A percentile compares a stretch with the other conserved stretches of the same genome.
Conservation (phyloP, 2,329 filamentous ascomycete genomes). For the Aspergillus neotritici region DNA sequence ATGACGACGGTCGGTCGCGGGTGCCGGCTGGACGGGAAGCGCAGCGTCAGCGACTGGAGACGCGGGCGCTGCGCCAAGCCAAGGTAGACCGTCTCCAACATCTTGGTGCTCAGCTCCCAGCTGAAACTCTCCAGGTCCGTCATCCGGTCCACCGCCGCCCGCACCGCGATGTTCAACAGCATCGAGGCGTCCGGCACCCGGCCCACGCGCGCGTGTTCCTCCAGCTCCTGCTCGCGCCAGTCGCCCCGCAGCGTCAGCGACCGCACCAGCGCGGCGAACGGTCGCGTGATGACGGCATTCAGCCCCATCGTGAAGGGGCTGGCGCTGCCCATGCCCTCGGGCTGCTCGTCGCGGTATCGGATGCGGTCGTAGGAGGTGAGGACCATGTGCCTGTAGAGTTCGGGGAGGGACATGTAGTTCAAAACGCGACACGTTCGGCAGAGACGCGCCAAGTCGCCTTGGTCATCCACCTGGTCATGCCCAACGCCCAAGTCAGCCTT, state of each 20-base stretch:
- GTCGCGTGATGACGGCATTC: constrained; percentile 55
- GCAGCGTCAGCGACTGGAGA: constrained; percentile 51
- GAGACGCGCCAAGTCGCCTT: constrained; percentile 53
- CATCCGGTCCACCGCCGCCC: constrained; percentile 57
- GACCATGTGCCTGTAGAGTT: constrained; percentile 53
- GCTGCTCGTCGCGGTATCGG: constrained; percentile 52
- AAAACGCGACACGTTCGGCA: constrained; percentile 57
- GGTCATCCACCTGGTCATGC: constrained; percentile 49
- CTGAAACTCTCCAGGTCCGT: constrained; percentile 50
- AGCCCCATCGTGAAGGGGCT: constrained; percentile 60
- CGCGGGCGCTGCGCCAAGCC: constrained; percentile 48
- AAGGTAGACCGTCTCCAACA: constrained; percentile 54
- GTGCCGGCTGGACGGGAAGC: constrained; percentile 51
- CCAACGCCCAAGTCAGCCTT: constrained; percentile 1
- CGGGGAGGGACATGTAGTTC: constrained; percentile 60
- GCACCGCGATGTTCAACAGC: constrained; percentile 57
- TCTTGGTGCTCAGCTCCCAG: constrained; percentile 59
- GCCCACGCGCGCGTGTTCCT: constrained; percentile 53
- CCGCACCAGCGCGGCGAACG: constrained; percentile 49
- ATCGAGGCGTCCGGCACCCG: constrained; percentile 59
- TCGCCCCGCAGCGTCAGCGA: constrained; percentile 50
- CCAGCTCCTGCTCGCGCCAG: constrained; percentile 53
- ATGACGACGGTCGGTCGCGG: constrained; percentile 54
- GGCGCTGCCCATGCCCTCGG: constrained; percentile 57
- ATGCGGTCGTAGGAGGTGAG: constrained; percentile 55